Evolutionary conservation across 2,329 filamentous ascomycete genomes (phyloP).

Genomic region (Endoconidiophora polonica): DNA sequence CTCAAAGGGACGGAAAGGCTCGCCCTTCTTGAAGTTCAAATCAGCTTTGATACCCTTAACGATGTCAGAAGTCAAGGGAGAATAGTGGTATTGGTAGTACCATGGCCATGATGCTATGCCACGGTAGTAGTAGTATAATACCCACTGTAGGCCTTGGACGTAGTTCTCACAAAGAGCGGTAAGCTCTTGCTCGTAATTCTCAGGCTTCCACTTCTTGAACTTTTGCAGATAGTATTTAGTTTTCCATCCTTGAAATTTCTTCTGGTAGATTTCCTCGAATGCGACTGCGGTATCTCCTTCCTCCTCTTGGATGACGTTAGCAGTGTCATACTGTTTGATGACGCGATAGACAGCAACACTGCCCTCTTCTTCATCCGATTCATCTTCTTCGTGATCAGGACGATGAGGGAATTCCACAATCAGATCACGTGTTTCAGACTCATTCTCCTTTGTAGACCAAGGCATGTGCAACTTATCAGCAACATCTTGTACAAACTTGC

Average conservation of each 20-base stretch:
- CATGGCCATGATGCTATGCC: slow-evolving; percentile 97
- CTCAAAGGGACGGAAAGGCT: slow-evolving; percentile 88
- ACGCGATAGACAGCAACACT: slow-evolving; percentile 72
- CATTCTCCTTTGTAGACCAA: slow-evolving; percentile 41
- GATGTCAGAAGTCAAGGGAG: slow-evolving; percentile 93
- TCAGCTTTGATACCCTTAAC: slow-evolving; percentile 73
- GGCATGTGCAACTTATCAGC: slow-evolving; percentile 44
- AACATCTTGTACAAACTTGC: slow-evolving; percentile 82
- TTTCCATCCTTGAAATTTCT: slow-evolving; percentile 87
- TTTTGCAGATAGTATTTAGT: slow-evolving; percentile 83
- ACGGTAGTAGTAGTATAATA: slow-evolving; percentile 93
- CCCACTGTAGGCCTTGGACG: slow-evolving; percentile 94
- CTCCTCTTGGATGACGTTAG: slow-evolving; percentile 64
- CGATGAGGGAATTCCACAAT: slow-evolving; percentile 32
- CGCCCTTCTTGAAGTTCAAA: slow-evolving; percentile 81
- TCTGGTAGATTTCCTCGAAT: slow-evolving; percentile 71
- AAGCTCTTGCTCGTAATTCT: slow-evolving; percentile 60
- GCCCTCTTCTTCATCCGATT: slow-evolving; percentile 61
- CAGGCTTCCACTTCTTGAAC: slow-evolving; percentile 69
- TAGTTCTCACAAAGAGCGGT: slow-evolving; percentile 83
- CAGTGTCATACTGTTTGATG: slow-evolving; percentile 80
- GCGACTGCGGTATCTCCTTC: slow-evolving; percentile 62
- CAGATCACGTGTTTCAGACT: slow-evolving; percentile 36
- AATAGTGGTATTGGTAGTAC: slow-evolving; percentile 95
- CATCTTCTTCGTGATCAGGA: slow-evolving; percentile 40